Percentiles rank a stretch among this genome's conserved stretches.
phyloP scores from a whole-genome alignment of 495 filamentous ascomycete species.

The Letharia columbiana region DNA sequence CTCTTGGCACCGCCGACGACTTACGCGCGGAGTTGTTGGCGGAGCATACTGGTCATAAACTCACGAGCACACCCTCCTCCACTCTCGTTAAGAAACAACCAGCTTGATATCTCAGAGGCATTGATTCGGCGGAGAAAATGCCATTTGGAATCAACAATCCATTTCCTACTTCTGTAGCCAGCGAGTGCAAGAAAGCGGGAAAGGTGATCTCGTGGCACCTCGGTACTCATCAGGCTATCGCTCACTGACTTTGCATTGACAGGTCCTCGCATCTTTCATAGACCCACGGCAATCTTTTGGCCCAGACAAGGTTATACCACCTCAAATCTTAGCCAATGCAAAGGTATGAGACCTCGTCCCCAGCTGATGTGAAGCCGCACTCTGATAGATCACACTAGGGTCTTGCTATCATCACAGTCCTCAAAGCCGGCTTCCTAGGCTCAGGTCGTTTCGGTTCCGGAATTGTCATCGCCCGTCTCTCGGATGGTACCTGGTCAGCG shows the following conservation, averaged over 20 bases:
- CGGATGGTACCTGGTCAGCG: constrained; percentile 88
- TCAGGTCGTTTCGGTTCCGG: constrained; percentile 89
- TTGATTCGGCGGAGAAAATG: constrained; percentile 31
- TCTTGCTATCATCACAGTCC: constrained; percentile 85
- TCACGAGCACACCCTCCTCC: neutral
- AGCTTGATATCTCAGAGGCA: neutral
- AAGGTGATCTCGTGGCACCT: constrained; percentile 38
- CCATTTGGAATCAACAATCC: constrained; percentile 61
- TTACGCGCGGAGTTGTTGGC: constrained; percentile 11
- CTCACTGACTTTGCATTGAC: constrained; percentile 1
- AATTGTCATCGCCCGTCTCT: constrained; percentile 85
- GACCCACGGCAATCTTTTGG: constrained; percentile 92
- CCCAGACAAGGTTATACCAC: constrained; percentile 95
- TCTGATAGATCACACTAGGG: constrained; percentile 46
- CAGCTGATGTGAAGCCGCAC: neutral
- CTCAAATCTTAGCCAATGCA: constrained; percentile 77
- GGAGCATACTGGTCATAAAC: neutral
- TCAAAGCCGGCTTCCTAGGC: constrained; percentile 94
- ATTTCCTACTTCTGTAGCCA: constrained; percentile 55
- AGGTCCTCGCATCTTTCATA: constrained; percentile 85
- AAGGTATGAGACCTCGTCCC: constrained; percentile 52
- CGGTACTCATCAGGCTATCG: neutral
- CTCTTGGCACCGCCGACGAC: constrained; percentile 9
- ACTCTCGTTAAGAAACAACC: neutral
- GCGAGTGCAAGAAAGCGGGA: constrained; percentile 84